Conservation (phyloP, 768 basidiomycete genomes). For the Boletus vermiculosoides region DNA sequence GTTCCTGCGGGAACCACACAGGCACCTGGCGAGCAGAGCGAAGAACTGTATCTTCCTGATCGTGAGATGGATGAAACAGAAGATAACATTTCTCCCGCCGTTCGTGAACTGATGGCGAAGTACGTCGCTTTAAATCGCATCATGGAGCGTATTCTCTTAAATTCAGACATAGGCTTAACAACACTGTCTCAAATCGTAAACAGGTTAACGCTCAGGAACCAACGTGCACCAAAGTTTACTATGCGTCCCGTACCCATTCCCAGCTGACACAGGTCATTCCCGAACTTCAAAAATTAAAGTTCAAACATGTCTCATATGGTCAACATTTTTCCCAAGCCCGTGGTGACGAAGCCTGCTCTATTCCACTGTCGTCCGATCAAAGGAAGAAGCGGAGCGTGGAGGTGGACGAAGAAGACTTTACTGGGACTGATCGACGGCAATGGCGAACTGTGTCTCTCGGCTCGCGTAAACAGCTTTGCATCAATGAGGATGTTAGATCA, state of each 20-base stretch:
- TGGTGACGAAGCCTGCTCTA: not conserved
- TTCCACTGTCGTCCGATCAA: conserved; percentile 1
- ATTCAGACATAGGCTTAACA: conserved; percentile 19
- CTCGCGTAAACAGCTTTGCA: conserved; percentile 88
- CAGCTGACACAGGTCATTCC: conserved; percentile 89
- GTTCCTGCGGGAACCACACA: conserved; percentile 11
- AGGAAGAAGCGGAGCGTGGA: conserved; percentile 22
- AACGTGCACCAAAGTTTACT: conserved; percentile 82
- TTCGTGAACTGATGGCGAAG: conserved; percentile 80
- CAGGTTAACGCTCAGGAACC: conserved; percentile 40
- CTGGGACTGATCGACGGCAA: conserved; percentile 27
- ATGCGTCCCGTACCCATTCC: conserved; percentile 94
- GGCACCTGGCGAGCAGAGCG: conserved; percentile 42
- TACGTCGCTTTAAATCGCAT: conserved; percentile 32
- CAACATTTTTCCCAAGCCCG: conserved; percentile 13
- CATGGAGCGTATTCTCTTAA: not conserved
- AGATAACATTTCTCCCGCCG: conserved; percentile 71
- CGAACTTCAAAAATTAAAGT: conserved; percentile 73
- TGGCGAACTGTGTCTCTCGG: conserved; percentile 81
- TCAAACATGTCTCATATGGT: conserved; percentile 36
- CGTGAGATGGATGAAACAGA: conserved; percentile 35
- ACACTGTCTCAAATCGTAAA: conserved; percentile 3
- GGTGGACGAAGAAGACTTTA: conserved; percentile 21
- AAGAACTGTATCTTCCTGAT: conserved; percentile 75
- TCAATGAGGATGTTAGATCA: conserved; percentile 74